phyloP scores from a whole-genome alignment of 331 rosid species.

The Telfairia occidentalis region DNA sequence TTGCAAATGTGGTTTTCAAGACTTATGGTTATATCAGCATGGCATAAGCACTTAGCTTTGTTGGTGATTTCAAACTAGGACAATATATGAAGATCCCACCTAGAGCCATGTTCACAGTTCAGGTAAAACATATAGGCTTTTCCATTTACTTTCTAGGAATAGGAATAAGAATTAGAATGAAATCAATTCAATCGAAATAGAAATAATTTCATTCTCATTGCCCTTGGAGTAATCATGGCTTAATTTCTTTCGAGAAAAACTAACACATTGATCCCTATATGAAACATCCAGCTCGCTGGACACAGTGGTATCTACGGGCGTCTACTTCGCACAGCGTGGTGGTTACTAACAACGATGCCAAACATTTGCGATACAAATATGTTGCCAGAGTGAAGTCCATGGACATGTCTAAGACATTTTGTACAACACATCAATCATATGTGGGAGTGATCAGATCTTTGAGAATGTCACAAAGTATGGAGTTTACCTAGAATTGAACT shows the following conservation, averaged over 20 bases:
- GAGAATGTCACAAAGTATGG: slow-evolving; percentile 51
- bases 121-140: slow-evolving; percentile 23
- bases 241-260: too few relatives aligned
- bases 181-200: too few relatives aligned
- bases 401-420: slow-evolving; percentile 90
- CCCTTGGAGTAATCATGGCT: too few relatives aligned
- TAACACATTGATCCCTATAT: too few relatives aligned
- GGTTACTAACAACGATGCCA: slow-evolving; percentile 48
- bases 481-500: slow-evolving; percentile 51
- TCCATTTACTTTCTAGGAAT: background rate
- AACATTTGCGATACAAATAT: slow-evolving; percentile 38
- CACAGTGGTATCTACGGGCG: slow-evolving; percentile 55
- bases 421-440: slow-evolving; percentile 74
- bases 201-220: background rate
- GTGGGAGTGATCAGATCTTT: slow-evolving; percentile 75
- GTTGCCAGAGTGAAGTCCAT: slow-evolving; percentile 63
- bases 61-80: slow-evolving; percentile 39
- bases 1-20: slow-evolving; percentile 48
- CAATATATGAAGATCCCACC: slow-evolving; percentile 57
- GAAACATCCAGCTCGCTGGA: slow-evolving; percentile 21
- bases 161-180: too few relatives aligned
- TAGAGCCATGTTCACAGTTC: slow-evolving; percentile 38
- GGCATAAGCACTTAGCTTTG: slow-evolving; percentile 35
- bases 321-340: slow-evolving; percentile 75
- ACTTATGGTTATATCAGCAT: slow-evolving; percentile 40